Evolutionary conservation across 2,329 filamentous ascomycete genomes (phyloP).

Genomic region (Paecilomyces formosus): DNA sequence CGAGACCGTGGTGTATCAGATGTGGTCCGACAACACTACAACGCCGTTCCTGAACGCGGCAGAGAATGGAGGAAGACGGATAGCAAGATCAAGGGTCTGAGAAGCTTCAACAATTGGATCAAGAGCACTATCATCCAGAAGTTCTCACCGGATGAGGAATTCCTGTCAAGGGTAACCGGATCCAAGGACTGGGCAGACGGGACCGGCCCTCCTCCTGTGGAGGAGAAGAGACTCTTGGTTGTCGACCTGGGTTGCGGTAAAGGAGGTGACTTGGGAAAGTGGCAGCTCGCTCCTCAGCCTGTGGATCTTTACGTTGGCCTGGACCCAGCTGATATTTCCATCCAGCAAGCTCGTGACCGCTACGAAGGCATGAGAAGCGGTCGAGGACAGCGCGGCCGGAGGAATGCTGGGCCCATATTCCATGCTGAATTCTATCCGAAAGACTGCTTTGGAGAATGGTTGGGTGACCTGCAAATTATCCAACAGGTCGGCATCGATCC

Average conservation of each 20-base stretch:
- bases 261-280: conserved; percentile 90
- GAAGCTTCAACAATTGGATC: conserved; percentile 98
- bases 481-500: conserved; percentile 80
- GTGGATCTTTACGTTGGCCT: conserved; percentile 92
- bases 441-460: conserved; percentile 81
- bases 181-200: conserved; percentile 37
- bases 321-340: conserved; percentile 86
- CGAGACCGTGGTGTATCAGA: conserved; percentile 62
- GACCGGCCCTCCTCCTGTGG: conserved; percentile 20
- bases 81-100: conserved; percentile 87
- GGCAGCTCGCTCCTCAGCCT: conserved; percentile 85
- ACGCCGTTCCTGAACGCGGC: conserved; percentile 85
- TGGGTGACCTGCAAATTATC: conserved; percentile 75
- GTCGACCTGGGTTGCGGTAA: conserved; percentile 96
- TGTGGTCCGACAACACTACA: conserved; percentile 89
- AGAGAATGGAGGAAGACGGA: conserved; percentile 92
- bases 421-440: conserved; percentile 84
- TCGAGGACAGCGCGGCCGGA: conserved; percentile 46
- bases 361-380: conserved; percentile 64
- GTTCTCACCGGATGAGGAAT: conserved; percentile 76
- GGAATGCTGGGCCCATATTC: conserved; percentile 54
- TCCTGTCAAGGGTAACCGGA: conserved; percentile 46
- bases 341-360: conserved; percentile 80
- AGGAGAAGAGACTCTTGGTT: conserved; percentile 61
- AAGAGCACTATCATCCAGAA: conserved; percentile 97